Evolutionary conservation across 768 basidiomycete genomes (phyloP), one percentile per base, ranked within the genome.

Genomic region (Amanita muscaria): DNA sequence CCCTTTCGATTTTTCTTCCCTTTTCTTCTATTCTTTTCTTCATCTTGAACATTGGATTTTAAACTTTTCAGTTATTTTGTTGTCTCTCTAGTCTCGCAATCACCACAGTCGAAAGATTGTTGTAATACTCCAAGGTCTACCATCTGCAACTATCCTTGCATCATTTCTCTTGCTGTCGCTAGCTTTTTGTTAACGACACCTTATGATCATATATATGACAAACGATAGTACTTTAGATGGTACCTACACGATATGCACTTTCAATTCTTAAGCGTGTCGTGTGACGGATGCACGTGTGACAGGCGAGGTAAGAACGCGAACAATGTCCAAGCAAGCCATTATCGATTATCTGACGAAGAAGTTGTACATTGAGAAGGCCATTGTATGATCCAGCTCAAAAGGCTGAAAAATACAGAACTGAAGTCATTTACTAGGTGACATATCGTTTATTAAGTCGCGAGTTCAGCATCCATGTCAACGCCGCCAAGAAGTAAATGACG

Each of bases 391-490:
- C 14, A n/a, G 8, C 3, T 12, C 12, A 6, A 34, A 38, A 18
- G 21, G 15, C 19, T 44, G 23, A 37, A 25, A 12, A 16, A 21
- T 23, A 8, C 14, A 15, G 14, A 18, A 18, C 15, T 27, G 35
- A n/a, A 12, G 5, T 18, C 35, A 34, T 23, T n/a, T 33, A 30
- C 45, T 48, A 89, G 87, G 83, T 90, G 47, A 90, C 88, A 4
- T 90, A 77, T 59, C 74, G 87, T 29, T 79, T 76, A 4, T 68
- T 90, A 39, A 88, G 88, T 53, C 74, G 84, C 50, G 76, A 74
- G 31, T 69, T 86, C 34, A 68, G 69, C 0, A 69, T 89, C 42
- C 81, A 88, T 53, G 85, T 88, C 54, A 85, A 88, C 59, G 63
- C 64, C 29, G 87, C 88, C 15, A 90, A 88, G 58, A 83, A 79